phyloP scores from a whole-genome alignment of 352 stramenopile genomes.

The Phytophthora fragariaefolia region DNA sequence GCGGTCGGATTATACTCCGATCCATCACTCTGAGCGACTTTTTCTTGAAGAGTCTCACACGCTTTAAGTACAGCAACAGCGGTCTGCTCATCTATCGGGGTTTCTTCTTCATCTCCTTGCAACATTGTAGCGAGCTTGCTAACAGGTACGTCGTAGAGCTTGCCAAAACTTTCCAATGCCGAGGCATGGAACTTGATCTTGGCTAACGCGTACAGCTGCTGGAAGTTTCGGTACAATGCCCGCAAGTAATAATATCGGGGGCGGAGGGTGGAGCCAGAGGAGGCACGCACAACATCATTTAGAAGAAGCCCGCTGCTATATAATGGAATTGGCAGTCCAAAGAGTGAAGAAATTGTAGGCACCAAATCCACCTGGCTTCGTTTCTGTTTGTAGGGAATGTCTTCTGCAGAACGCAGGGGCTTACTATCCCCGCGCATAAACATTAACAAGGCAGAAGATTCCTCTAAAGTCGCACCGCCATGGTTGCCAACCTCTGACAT shows the following conservation, averaged over 20 bases:
- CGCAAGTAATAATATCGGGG: conserved; percentile 25
- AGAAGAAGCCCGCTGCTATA: conserved; percentile 77
- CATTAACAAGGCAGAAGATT: conserved; percentile 83
- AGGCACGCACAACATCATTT: conserved; percentile 56
- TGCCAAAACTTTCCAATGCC: conserved; percentile 35
- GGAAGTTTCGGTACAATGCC: conserved; percentile 64
- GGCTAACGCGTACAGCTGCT: conserved; percentile 61
- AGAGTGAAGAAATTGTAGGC: conserved; percentile 79
- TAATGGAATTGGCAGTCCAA: conserved; percentile 70
- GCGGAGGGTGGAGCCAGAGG: conserved; percentile 8
- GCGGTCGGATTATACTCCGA: conserved; percentile 71
- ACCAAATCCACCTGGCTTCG: conserved; percentile 83
- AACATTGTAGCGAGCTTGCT: conserved; percentile 21
- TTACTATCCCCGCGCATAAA: conserved; percentile 68
- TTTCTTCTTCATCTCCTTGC: neutral
- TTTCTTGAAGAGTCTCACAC: conserved; percentile 57
- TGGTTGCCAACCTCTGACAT: conserved; percentile 92
- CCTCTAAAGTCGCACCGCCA: conserved; percentile 82
- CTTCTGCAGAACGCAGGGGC: conserved; percentile 10
- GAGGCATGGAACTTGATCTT: conserved; percentile 55
- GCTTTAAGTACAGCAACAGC: conserved; percentile 36
- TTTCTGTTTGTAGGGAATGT: conserved; percentile 25
- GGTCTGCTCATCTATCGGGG: conserved; percentile 9
- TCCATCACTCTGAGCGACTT: conserved; percentile 66
- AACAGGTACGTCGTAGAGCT: conserved; percentile 36